These are phyloP conservation scores for Venturiaceae sp. DNA, from an alignment of 2,329 filamentous ascomycete species.

Conservation along the genomic window DNA sequence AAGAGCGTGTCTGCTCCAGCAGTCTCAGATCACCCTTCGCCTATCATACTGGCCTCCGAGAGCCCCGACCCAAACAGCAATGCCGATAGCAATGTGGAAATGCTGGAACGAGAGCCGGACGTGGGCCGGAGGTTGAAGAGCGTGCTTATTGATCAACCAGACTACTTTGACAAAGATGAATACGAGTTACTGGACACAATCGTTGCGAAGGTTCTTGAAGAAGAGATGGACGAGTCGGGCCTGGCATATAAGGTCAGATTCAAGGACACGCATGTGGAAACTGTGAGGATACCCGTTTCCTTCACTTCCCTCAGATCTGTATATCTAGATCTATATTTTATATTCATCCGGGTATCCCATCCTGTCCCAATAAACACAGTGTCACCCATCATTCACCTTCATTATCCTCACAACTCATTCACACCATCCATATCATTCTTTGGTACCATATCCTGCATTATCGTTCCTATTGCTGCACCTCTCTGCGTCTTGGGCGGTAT, in stretches of 20 bases:
- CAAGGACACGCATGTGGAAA: constrained; percentile 25
- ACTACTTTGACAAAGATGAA: constrained; percentile 18
- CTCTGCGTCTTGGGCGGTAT: neutral
- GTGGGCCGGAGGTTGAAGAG: constrained; percentile 5
- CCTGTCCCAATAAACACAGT: neutral
- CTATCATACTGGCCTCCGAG: neutral
- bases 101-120: neutral
- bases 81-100: neutral
- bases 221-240: constrained; percentile 20
- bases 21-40: neutral
- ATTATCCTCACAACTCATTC: neutral
- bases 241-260: constrained; percentile 32
- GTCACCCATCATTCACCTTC: neutral
- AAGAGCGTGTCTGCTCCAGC: neutral
- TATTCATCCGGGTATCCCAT: neutral
- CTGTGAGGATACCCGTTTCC: constrained; percentile 25
- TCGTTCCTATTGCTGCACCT: neutral
- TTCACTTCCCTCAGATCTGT: too few relatives aligned
- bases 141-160: constrained; percentile 18
- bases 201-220: constrained; percentile 30
- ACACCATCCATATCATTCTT: neutral
- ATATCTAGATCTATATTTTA: neutral
- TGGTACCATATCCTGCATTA: neutral
- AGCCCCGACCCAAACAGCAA: neutral
- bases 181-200: constrained; percentile 23